Conservation (phyloP, 495 filamentous ascomycete genomes). For the Penicillium tannophilum region DNA sequence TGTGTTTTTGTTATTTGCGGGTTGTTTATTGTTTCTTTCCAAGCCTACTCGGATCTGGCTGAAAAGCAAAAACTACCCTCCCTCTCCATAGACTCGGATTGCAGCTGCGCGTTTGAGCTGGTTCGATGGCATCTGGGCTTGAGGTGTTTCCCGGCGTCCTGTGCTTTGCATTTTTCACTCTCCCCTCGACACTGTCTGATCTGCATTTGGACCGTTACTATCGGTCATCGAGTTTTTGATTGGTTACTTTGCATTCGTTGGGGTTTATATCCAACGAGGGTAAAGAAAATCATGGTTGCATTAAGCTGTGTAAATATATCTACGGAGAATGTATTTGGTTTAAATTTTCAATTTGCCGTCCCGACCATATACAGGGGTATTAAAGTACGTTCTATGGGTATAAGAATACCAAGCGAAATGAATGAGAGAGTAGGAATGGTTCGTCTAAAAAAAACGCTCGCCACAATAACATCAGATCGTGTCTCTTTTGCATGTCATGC, state of each 20-base stretch:
- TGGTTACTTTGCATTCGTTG: constrained; percentile 6
- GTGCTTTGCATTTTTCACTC: constrained; percentile 38
- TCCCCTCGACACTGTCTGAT: constrained; percentile 34
- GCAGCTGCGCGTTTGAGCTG: constrained; percentile 23
- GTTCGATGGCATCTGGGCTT: constrained; percentile 31
- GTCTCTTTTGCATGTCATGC: constrained; percentile 25
- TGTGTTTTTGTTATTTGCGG: constrained; percentile 16
- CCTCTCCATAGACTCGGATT: constrained; percentile 27
- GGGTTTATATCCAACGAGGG: neutral
- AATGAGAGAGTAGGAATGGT: constrained; percentile 9
- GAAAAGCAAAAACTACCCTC: constrained; percentile 9
- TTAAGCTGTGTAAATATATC: constrained; percentile 24
- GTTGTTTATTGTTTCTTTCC: constrained; percentile 13
- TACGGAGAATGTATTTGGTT: constrained; percentile 19
- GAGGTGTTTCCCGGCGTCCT: constrained; percentile 37
- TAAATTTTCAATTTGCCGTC: constrained; percentile 6
- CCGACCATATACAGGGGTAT: neutral
- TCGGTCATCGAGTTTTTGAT: constrained; percentile 15
- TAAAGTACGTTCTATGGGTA: constrained; percentile 3
- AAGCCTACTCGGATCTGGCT: neutral
- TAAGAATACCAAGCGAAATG: constrained; percentile 4
- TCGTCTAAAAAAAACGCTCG: constrained; percentile 25
- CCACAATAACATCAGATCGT: constrained; percentile 27
- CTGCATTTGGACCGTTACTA: constrained; percentile 35
- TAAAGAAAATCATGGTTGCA: constrained; percentile 9